Conservation (phyloP, 257 asterid genomes). For the Capsicum chinense region DNA sequence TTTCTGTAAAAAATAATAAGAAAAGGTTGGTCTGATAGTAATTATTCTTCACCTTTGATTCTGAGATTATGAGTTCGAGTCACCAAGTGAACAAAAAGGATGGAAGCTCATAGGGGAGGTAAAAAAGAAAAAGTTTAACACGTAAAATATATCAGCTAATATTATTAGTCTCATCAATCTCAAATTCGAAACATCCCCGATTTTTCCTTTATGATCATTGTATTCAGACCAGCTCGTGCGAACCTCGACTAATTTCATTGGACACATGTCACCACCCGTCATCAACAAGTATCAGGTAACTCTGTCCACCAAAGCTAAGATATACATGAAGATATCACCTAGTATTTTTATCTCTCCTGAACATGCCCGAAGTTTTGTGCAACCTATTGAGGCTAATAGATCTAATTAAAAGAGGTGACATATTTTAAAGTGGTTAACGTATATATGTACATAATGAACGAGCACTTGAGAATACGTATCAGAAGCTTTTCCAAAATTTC, state of each 20-base stretch:
- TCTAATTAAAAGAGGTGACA: background rate
- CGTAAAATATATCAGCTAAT: too few relatives aligned
- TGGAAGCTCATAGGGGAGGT: too few relatives aligned
- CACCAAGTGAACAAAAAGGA: too few relatives aligned
- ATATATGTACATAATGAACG: background rate
- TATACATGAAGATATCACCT: background rate
- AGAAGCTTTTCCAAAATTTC: background rate
- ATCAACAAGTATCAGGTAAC: background rate
- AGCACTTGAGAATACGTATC: background rate
- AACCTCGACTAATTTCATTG: background rate
- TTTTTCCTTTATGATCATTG: background rate
- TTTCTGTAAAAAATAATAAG: too few relatives aligned
- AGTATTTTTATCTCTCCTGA: background rate
- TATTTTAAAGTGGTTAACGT: background rate
- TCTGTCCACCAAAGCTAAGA: background rate
- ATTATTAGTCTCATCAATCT: too few relatives aligned
- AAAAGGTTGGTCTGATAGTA: too few relatives aligned
- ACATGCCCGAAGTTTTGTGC: background rate
- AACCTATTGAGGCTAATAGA: background rate
- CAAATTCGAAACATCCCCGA: too few relatives aligned
- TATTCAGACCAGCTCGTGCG: background rate
- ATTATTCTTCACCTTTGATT: too few relatives aligned
- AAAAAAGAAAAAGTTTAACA: too few relatives aligned
- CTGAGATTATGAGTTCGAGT: too few relatives aligned
- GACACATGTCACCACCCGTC: rapidly evolving